A percentile compares a stretch with the other conserved stretches of the same genome.
Evolutionary conservation across 176 grass and related monocot species (phyloP).

Genomic region (Ensete glaucum): DNA sequence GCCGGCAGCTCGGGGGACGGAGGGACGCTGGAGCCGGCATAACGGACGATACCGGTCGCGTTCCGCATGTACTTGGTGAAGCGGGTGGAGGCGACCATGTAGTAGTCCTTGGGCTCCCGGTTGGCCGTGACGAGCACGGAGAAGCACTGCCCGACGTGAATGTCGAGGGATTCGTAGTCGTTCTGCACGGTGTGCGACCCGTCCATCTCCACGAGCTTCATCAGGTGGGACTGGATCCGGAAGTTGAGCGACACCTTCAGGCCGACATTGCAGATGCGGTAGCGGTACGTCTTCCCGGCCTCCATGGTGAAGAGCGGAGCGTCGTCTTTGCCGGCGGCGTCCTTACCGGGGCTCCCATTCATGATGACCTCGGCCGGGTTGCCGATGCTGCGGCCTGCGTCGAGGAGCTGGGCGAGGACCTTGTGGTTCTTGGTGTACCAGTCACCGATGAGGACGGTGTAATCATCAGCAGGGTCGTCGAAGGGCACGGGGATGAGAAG

Average conservation of each 20-base stretch:
- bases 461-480: neutral
- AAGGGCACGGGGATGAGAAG: neutral
- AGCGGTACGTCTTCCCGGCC: conserved; percentile 10
- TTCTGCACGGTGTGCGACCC: conserved; percentile 5
- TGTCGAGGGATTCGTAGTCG: neutral
- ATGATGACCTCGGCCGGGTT: neutral
- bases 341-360: conserved; percentile 1
- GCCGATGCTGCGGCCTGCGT: neutral
- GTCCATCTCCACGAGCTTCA: conserved; percentile 6
- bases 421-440: conserved; percentile 1
- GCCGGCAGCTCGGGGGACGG: neutral
- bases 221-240: neutral
- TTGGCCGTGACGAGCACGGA: conserved; percentile 3
- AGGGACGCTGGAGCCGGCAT: neutral
- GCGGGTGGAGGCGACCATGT: neutral
- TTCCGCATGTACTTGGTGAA: neutral
- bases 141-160: conserved; percentile 5
- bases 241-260: conserved; percentile 1
- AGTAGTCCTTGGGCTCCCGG: conserved; percentile 1
- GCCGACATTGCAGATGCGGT: conserved; percentile 1
- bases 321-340: neutral
- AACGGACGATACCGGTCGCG: neutral
- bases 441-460: conserved; percentile 1
- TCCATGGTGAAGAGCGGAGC: neutral
- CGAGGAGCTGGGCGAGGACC: neutral